phyloP scores from a whole-genome alignment of 371 early-diverging fungal genomes.

The Lichtheimia ornata region DNA sequence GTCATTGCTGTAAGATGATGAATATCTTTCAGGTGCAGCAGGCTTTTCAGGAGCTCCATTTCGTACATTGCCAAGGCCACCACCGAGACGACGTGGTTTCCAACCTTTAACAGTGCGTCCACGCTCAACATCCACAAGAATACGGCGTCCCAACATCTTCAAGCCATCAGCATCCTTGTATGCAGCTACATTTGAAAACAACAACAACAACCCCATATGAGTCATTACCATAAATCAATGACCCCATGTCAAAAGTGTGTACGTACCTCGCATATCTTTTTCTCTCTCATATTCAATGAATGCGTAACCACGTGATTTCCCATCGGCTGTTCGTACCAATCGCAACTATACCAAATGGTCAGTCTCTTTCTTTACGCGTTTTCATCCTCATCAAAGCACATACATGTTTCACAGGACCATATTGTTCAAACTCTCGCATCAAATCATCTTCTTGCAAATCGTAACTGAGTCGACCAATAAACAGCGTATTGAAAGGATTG shows the following conservation, averaged over 20 bases:
- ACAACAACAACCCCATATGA: neutral
- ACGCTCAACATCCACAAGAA: slow-evolving; percentile 95
- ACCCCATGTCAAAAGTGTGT: too few relatives aligned
- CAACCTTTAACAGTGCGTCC: slow-evolving; percentile 96
- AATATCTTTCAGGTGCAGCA: slow-evolving; percentile 41
- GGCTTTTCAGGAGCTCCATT: slow-evolving; percentile 61
- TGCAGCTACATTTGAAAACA: slow-evolving; percentile 55
- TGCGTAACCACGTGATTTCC: slow-evolving; percentile 89
- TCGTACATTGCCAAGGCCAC: slow-evolving; percentile 89
- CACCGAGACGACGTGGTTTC: slow-evolving; percentile 90
- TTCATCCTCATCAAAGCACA: slow-evolving; percentile 9
- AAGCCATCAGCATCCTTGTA: slow-evolving; percentile 90
- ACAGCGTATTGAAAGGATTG: slow-evolving; percentile 93
- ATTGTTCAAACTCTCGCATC: slow-evolving; percentile 78
- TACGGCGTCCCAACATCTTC: slow-evolving; percentile 82
- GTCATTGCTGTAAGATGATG: slow-evolving; percentile 29
- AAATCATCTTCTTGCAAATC: slow-evolving; percentile 83
- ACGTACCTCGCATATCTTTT: slow-evolving; percentile 80
- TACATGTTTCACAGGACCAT: slow-evolving; percentile 83
- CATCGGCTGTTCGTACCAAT: slow-evolving; percentile 67
- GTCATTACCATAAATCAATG: neutral
- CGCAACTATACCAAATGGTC: slow-evolving; percentile 56
- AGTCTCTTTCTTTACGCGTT: neutral
- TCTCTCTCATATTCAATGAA: slow-evolving; percentile 96
- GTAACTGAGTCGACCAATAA: slow-evolving; percentile 86